A percentile compares a stretch with the other conserved stretches of the same genome.
Conservation (phyloP, 2,329 filamentous ascomycete species). For the Cordyceps pruinosa region DNA sequence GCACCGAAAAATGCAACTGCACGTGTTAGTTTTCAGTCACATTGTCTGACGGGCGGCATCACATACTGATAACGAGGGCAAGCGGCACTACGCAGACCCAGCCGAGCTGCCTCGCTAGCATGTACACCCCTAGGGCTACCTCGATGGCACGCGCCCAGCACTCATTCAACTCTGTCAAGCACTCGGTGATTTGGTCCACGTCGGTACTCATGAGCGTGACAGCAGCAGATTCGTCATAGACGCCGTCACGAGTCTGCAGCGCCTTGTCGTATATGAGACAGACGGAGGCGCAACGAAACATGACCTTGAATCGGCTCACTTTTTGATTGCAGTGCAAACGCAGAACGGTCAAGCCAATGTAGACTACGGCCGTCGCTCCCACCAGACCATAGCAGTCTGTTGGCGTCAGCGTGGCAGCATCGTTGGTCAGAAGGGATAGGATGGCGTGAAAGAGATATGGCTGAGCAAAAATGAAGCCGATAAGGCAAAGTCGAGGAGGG, state of each 20-base stretch:
- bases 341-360: constrained; percentile 16
- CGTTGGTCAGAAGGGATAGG: constrained; percentile 2
- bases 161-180: constrained; percentile 15
- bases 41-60: neutral
- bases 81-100: constrained; percentile 17
- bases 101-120: constrained; percentile 18
- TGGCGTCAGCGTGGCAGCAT: neutral
- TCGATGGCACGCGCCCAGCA: constrained; percentile 18
- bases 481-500: constrained; percentile 6
- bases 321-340: constrained; percentile 16
- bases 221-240: constrained; percentile 14
- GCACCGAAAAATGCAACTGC: constrained; percentile 13
- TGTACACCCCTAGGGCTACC: constrained; percentile 13
- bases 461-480: constrained; percentile 12
- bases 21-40: neutral
- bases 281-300: constrained; percentile 18
- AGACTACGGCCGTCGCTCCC: constrained; percentile 17
- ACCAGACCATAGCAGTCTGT: constrained; percentile 15
- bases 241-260: constrained; percentile 13
- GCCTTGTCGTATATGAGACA: constrained; percentile 18
- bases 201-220: constrained; percentile 16
- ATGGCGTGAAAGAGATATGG: constrained; percentile 14
- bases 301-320: constrained; percentile 17
- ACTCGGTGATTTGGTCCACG: constrained; percentile 12
- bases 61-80: constrained; percentile 15